Conservation (phyloP, 805 yeast species). For the Zygosaccharomyces lentus region DNA sequence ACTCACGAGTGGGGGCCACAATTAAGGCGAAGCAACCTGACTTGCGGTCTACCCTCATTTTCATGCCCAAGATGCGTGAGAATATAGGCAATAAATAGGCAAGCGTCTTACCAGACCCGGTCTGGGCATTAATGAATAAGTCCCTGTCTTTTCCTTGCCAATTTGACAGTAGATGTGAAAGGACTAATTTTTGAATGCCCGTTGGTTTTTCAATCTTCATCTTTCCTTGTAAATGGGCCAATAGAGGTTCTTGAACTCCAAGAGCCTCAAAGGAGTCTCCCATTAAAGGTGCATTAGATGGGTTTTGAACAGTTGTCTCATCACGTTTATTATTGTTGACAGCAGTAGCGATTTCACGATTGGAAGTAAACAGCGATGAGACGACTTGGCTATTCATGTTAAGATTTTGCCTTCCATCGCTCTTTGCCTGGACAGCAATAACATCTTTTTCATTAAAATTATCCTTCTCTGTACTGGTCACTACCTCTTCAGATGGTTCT, state of each 20-base stretch:
- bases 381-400: slow-evolving; percentile 49
- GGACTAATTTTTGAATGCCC: slow-evolving; percentile 73
- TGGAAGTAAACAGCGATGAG: slow-evolving; percentile 78
- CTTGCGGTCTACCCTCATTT: slow-evolving; percentile 46
- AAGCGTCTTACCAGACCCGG: slow-evolving; percentile 96
- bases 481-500: background rate
- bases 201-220: slow-evolving; percentile 69
- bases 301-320: slow-evolving; percentile 36
- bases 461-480: background rate
- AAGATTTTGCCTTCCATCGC: background rate
- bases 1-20: slow-evolving; percentile 90
- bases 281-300: slow-evolving; percentile 82
- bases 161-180: slow-evolving; percentile 53
- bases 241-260: slow-evolving; percentile 55
- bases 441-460: background rate
- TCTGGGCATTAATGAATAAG: slow-evolving; percentile 89
- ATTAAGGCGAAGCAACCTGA: slow-evolving; percentile 87
- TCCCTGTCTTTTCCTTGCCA: slow-evolving; percentile 46
- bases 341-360: slow-evolving; percentile 46
- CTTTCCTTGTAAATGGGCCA: slow-evolving; percentile 51
- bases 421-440: background rate
- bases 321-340: slow-evolving; percentile 38
- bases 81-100: slow-evolving; percentile 83
- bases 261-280: slow-evolving; percentile 64
- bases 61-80: slow-evolving; percentile 59